Base-by-base conservation (phyloP, 2,329 filamentous ascomycete species). In the Coniochaeta sp. region DNA sequence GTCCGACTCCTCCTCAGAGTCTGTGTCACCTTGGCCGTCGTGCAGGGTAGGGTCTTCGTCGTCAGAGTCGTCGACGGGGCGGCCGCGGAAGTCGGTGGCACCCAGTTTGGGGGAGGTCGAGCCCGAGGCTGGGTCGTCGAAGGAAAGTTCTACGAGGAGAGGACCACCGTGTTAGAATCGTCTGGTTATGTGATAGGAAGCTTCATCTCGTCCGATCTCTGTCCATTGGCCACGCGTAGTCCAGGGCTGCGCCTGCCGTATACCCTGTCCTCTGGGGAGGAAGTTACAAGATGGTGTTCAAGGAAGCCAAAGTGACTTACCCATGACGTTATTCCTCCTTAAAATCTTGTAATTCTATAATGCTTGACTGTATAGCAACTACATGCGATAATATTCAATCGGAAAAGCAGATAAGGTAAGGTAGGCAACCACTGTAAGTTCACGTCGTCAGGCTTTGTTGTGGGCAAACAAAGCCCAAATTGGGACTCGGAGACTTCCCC, bases 61-160 rank as follows among this genome's bases (percentile, higher is more conserved):
- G 58, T 78, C 75, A 34, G 72, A 74, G 54, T 76, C 74, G 54
- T 76, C 74, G 19, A 28, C n/a, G 36, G 66, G 68, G 36, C 66
- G 68, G 42, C 70, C 66, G 54, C 68, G 63, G 64, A 70, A 69
- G 59, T 69, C 67, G n/a, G 67, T 67, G 52, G 69, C 66, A 36
- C 68, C 59, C 52, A 69, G 61, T 57, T 66, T 70, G 57, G 73
- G 71, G 59, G 75, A 75, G 36, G 71, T 71, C 61, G 73, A 72
- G 63, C 66, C 69, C 34, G 71, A 71, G 44, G 68, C 65, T 32
- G 69, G 65, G 58, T 70, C 70, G 60, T 67, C 63, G 60, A 62
- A 55, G 57, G 47, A 52, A 30, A 28, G 17, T 28, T 52, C 47
- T 52, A n/a, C 24, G 30, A 22, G 6, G 8, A 16, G 17, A 28